Percentiles rank a stretch among this genome's conserved stretches.
Evolutionary conservation across 2,329 filamentous ascomycete species (phyloP).

Genomic region (Rhinocladiella similis): DNA sequence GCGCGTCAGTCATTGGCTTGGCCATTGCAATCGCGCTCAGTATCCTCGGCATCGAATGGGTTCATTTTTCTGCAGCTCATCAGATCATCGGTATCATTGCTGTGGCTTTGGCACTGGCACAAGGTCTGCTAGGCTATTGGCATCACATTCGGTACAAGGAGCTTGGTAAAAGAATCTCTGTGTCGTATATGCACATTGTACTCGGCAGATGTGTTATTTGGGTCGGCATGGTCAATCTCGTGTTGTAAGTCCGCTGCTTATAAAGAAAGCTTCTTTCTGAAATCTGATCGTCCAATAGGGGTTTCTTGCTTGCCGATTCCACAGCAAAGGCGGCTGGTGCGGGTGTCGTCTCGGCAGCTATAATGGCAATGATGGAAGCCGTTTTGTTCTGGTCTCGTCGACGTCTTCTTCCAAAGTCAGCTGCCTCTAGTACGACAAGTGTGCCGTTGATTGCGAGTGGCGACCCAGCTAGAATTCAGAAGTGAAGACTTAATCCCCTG

Average conservation of each 20-base stretch:
- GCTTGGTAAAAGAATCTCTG: constrained; percentile 8
- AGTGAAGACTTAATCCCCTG: not conserved
- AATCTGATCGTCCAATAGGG: not conserved
- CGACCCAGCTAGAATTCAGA: not conserved
- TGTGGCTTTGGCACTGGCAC: constrained; percentile 33
- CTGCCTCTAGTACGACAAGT: not conserved
- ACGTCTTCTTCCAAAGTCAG: not conserved
- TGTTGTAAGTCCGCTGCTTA: constrained; percentile 3
- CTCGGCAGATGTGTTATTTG: constrained; percentile 28
- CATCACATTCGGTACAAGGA: constrained; percentile 37
- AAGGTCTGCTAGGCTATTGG: constrained; percentile 36
- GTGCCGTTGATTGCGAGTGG: not conserved
- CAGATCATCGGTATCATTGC: constrained; percentile 47
- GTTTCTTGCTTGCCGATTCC: not conserved
- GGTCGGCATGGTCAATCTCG: constrained; percentile 16
- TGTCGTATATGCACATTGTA: constrained; percentile 24
- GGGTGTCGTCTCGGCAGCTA: not conserved
- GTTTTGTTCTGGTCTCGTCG: not conserved
- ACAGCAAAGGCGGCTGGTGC: not conserved
- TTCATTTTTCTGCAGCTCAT: constrained; percentile 43
- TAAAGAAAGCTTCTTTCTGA: not conserved
- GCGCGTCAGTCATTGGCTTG: constrained; percentile 39
- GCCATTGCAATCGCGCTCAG: constrained; percentile 42
- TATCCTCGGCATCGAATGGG: constrained; percentile 36
- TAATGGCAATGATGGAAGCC: not conserved